These are phyloP conservation scores for Colletotrichum liaoningense DNA, from an alignment of 2,329 filamentous ascomycete species.

Conservation along the genomic window DNA sequence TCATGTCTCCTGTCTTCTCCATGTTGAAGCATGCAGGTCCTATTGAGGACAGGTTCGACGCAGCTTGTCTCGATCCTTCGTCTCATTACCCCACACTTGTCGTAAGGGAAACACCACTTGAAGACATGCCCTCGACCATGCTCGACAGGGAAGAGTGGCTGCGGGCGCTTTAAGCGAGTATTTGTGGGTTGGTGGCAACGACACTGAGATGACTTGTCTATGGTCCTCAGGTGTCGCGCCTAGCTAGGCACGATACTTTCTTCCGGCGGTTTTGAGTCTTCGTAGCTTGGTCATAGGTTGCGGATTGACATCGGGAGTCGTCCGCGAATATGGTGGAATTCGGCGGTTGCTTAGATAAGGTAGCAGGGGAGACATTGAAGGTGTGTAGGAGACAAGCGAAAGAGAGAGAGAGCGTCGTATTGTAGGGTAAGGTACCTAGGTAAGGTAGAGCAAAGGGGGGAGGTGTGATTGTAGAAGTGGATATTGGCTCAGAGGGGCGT, in stretches of 20 bases:
- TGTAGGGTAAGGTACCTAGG: no score
- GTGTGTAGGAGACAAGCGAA: neutral
- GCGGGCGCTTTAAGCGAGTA: constrained; percentile 7
- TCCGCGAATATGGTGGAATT: constrained; percentile 1
- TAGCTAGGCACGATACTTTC: neutral
- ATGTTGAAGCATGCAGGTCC: constrained; percentile 6
- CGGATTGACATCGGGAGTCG: neutral
- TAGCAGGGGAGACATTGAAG: neutral
- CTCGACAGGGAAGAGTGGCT: constrained; percentile 1
- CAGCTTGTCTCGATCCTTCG: constrained; percentile 22
- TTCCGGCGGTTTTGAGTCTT: neutral
- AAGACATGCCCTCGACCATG: neutral
- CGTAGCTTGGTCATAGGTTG: neutral
- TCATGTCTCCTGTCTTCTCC: neutral
- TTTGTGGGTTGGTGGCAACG: neutral
- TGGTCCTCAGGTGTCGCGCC: neutral
- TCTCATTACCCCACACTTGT: constrained; percentile 16
- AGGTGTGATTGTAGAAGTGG: constrained; percentile 21
- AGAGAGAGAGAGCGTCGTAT: neutral
- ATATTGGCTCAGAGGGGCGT: neutral
- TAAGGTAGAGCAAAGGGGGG: neutral
- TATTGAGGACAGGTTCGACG: neutral
- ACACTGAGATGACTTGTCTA: neutral
- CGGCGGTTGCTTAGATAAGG: constrained; percentile 13
- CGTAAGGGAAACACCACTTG: neutral